These are phyloP conservation scores for Phytophthora aleatoria DNA, from an alignment of 352 stramenopile genomes.

Conservation along the genomic window DNA sequence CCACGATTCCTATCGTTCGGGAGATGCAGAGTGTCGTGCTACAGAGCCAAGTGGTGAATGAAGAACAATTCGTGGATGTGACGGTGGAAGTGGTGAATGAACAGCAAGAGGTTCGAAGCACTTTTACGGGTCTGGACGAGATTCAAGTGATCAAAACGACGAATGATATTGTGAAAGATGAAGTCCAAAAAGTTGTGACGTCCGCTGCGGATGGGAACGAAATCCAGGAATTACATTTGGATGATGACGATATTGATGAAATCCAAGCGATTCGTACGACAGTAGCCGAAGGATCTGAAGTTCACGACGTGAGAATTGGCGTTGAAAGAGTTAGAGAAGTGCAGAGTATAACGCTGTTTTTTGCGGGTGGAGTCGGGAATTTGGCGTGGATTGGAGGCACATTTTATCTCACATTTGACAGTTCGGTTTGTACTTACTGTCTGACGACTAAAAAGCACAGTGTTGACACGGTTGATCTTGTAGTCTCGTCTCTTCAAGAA, in stretches of 20 bases:
- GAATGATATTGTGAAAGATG: conserved; percentile 74
- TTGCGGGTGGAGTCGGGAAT: conserved; percentile 9
- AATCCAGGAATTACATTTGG: conserved; percentile 85
- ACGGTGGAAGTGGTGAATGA: conserved; percentile 96
- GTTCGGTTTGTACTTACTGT: conserved; percentile 64
- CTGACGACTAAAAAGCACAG: conserved; percentile 42
- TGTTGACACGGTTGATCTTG: conserved; percentile 44
- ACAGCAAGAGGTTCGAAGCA: conserved; percentile 92
- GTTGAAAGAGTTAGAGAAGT: conserved; percentile 73
- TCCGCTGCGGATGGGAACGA: conserved; percentile 92
- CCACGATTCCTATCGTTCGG: conserved; percentile 85
- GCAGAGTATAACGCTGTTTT: conserved; percentile 50
- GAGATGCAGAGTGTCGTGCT: conserved; percentile 92
- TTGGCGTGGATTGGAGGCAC: conserved; percentile 37
- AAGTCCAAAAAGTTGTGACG: conserved; percentile 93
- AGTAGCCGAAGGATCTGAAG: conserved; percentile 76
- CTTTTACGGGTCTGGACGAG: conserved; percentile 86
- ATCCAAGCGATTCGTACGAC: conserved; percentile 90
- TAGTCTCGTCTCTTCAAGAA: conserved; percentile 46
- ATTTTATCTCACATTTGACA: conserved; percentile 65
- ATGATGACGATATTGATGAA: conserved; percentile 91
- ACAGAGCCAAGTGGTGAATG: conserved; percentile 83
- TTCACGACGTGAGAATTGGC: conserved; percentile 91
- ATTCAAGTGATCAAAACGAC: conserved; percentile 87
- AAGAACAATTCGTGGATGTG: conserved; percentile 93